Evolutionary conservation across 2,329 filamentous ascomycete species (phyloP).

Genomic region (Massarina eburnea): DNA sequence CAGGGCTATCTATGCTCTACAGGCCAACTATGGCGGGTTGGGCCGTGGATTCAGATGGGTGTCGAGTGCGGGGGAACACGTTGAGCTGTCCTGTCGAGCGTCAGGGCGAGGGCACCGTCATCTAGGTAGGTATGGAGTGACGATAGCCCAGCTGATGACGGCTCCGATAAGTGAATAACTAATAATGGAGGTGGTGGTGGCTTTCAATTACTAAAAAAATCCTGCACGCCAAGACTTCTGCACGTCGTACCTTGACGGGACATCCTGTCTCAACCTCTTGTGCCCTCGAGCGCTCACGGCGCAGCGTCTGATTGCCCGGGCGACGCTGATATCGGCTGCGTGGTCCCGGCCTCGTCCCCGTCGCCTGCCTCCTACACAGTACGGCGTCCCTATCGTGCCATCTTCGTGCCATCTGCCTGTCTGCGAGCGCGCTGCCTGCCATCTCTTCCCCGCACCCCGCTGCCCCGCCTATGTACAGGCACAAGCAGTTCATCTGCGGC

Average conservation of each 20-base stretch:
- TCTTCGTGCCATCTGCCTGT: neutral
- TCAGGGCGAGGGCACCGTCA: neutral
- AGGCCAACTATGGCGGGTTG: too few relatives aligned
- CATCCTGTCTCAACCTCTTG: neutral
- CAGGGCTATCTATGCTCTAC: too few relatives aligned
- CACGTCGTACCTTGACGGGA: slow-evolving; percentile 2
- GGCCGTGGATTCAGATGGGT: too few relatives aligned
- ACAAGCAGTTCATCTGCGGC: neutral
- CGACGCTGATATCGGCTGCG: slow-evolving; percentile 1
- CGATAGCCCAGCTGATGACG: neutral
- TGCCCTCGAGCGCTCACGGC: slow-evolving; percentile 6
- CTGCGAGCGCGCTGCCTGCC: neutral
- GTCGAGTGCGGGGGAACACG: slow-evolving; percentile 1
- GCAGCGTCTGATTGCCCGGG: slow-evolving; percentile 5
- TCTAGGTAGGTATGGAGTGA: neutral
- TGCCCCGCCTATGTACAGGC: neutral
- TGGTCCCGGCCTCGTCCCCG: too few relatives aligned
- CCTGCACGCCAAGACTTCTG: slow-evolving; percentile 5
- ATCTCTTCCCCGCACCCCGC: neutral
- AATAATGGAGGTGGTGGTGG: slow-evolving; percentile 9
- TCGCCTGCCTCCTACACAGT: neutral
- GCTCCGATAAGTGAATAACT: slow-evolving; percentile 1
- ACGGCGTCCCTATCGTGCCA: neutral
- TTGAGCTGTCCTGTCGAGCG: neutral
- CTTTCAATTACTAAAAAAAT: slow-evolving; percentile 12